Evolutionary conservation across 805 yeast genomes (phyloP).

Genomic region (Pichia gijzeniarum): DNA sequence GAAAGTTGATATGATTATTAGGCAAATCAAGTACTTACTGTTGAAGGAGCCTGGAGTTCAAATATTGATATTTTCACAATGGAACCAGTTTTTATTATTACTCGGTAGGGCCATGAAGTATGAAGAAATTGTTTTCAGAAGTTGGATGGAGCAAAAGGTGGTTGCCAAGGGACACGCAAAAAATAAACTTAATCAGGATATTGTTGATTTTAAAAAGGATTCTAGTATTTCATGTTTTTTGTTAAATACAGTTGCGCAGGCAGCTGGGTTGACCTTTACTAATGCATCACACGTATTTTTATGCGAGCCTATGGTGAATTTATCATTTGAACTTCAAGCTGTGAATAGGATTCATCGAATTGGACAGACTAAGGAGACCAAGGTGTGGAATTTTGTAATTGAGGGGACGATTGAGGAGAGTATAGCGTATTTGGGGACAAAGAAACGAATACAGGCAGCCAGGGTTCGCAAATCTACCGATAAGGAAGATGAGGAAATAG

Average conservation of each 20-base stretch:
- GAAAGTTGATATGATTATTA: slow-evolving; percentile 76
- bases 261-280: slow-evolving; percentile 83
- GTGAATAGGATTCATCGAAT: slow-evolving; percentile 87
- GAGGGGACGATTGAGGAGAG: slow-evolving; percentile 85
- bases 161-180: background rate
- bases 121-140: slow-evolving; percentile 51
- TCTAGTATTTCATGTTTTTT: slow-evolving; percentile 73
- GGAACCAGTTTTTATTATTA: slow-evolving; percentile 66
- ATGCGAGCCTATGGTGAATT: slow-evolving; percentile 88
- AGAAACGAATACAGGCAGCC: slow-evolving; percentile 45
- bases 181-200: slow-evolving; percentile 29
- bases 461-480: slow-evolving; percentile 19
- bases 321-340: slow-evolving; percentile 86
- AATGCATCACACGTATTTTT: slow-evolving; percentile 90
- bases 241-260: slow-evolving; percentile 77
- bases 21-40: slow-evolving; percentile 61
- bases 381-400: slow-evolving; percentile 89
- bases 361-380: slow-evolving; percentile 77
- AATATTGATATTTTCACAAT: slow-evolving; percentile 84
- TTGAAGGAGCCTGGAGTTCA: slow-evolving; percentile 57
- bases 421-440: slow-evolving; percentile 62
- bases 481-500: slow-evolving; percentile 21
- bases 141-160: slow-evolving; percentile 34
- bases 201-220: slow-evolving; percentile 55
- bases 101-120: slow-evolving; percentile 58